Evolutionary conservation across 176 grass and related monocot species (phyloP).

Genomic region (Typha latifolia): DNA sequence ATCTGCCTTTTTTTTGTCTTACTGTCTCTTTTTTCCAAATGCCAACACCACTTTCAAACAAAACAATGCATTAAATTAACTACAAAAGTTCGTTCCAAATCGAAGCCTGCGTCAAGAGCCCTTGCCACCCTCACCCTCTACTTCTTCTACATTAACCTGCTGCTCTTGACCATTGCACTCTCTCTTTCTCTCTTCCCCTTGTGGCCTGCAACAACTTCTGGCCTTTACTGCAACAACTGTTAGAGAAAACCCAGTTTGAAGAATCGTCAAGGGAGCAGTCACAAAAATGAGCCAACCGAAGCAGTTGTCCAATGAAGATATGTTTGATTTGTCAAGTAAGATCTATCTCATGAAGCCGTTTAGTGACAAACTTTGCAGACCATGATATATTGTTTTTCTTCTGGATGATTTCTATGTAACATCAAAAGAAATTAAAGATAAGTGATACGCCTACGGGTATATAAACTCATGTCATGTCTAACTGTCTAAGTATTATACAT

Average conservation of each 20-base stretch:
- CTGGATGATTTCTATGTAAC: not conserved
- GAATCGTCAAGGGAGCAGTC: not conserved
- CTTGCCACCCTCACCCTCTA: not conserved
- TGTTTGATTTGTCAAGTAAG: slow-evolving; percentile 23
- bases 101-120: too few relatives aligned
- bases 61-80: not conserved
- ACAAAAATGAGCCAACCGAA: slow-evolving; percentile 1
- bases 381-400: not conserved
- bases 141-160: not conserved
- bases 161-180: not conserved
- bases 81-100: not conserved
- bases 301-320: slow-evolving; percentile 2
- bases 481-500: not conserved
- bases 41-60: not conserved
- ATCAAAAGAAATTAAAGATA: not conserved
- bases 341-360: not conserved
- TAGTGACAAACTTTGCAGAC: not conserved
- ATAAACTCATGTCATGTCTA: not conserved
- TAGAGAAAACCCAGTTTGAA: not conserved
- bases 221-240: not conserved
- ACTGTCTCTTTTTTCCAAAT: not conserved
- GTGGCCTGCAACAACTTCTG: not conserved
- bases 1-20: not conserved
- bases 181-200: not conserved
- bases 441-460: not conserved